Base-by-base conservation (phyloP, 345 rosid genomes). In the Hirschfeldia incana region DNA sequence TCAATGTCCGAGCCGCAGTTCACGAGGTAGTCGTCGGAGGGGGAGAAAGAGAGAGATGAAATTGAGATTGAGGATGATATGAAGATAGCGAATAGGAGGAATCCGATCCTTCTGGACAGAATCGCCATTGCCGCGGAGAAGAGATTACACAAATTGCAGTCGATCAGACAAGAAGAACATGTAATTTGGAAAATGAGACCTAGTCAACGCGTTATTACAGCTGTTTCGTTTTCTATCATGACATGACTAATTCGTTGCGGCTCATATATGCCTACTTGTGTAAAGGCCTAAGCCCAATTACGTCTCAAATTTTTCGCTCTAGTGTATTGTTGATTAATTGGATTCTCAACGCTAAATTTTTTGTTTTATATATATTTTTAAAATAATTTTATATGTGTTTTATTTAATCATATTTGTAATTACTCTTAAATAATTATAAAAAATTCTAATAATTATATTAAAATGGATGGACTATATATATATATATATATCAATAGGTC, bases 1-100 rank as follows among this genome's bases (percentile, higher is more conserved):
- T 85, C 93, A 55, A 74, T 79, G 82, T 83, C 1, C 79, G 98
- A 87, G 79, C 97, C 96, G 66, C 92, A 89, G 80, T 87, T 82
- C 33, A 92, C 12, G 77, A 94, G 93, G 84, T 84, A 84, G 76
- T 85, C 81, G 77, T 91, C 94, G 62, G 73, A 2, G 30, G 94
- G 94, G 37, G 86, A 62, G 83, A 85, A 89, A 34, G 80, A 76
- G 78, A 77, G 6, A 32, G 82, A 73, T 65, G 76, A 29, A 4
- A 29, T 29, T 29, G 32, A 39, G 64, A 76, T 28, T 37, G 79
- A 59, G 13, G 67, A 78, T 12, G 78, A 28, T 76, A 33, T 42
- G 42, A 84, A 44, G 63, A 80, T 49, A 30, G 70, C 63, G 53
- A 83, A 61, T 73, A 73, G 26, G 62, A 73, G 34, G 65, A 67